Conservation (phyloP, 2,329 filamentous ascomycete genomes). For the Paecilomyces sp. region DNA sequence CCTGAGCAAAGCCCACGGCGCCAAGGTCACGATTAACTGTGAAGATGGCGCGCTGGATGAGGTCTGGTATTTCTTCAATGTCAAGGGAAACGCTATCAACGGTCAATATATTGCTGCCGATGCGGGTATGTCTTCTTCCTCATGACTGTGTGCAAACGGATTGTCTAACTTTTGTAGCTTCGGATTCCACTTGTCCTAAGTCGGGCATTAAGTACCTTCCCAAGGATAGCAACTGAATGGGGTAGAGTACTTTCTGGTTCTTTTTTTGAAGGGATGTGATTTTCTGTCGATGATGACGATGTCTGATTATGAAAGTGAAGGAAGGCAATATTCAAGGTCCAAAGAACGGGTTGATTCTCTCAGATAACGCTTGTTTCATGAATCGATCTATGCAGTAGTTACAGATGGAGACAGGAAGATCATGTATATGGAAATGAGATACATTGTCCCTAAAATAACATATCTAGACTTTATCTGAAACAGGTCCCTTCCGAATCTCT, state of each 20-base stretch:
- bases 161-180: conserved; percentile 19
- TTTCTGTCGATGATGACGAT: background rate
- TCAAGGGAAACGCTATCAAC: conserved; percentile 51
- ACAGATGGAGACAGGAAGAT: too few species aligned
- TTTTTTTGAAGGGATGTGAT: background rate
- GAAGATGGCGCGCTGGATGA: conserved; percentile 43
- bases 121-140: conserved; percentile 29
- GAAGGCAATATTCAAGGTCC: too few species aligned
- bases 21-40: conserved; percentile 45
- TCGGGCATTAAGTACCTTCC: conserved; percentile 59
- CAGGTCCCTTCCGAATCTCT: background rate
- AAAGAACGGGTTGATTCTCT: too few species aligned
- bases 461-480: too few species aligned
- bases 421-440: too few species aligned
- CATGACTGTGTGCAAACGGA: background rate
- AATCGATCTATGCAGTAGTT: too few species aligned
- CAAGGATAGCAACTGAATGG: conserved; percentile 33
- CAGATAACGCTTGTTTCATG: too few species aligned
- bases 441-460: too few species aligned
- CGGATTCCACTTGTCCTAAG: conserved; percentile 54
- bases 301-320: too few species aligned
- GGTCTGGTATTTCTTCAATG: conserved; percentile 48
- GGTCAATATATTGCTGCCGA: conserved; percentile 54
- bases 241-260: background rate
- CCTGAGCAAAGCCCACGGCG: conserved; percentile 40